These are phyloP conservation scores for Leishmania mexicana DNA, from an alignment of 208 protist species.

Conservation along the genomic window DNA sequence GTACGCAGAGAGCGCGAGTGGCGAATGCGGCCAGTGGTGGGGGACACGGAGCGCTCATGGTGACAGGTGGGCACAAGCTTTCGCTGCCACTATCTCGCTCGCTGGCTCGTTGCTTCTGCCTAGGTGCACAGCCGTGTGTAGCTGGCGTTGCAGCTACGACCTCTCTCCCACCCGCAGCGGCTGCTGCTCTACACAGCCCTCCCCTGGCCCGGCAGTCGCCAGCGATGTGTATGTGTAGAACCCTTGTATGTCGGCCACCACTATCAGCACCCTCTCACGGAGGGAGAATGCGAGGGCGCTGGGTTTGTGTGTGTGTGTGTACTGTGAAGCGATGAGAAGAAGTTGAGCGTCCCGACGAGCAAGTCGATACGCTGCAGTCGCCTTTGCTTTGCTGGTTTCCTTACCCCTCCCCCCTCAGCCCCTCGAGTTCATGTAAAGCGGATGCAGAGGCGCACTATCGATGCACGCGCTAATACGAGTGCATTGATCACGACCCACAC, in stretches of 20 bases:
- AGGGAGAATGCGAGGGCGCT: neutral
- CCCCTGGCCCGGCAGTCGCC: neutral
- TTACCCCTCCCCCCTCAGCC: neutral
- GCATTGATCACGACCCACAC: neutral
- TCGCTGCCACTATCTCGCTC: neutral
- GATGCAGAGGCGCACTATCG: neutral
- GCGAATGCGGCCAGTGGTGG: neutral
- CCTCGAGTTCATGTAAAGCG: neutral
- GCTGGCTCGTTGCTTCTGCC: slow-evolving; percentile 6
- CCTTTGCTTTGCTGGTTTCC: neutral
- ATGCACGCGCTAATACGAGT: neutral
- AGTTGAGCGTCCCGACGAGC: neutral
- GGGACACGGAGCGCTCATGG: neutral
- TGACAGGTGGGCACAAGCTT: neutral
- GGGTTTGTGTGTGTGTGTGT: neutral
- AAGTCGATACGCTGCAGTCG: neutral
- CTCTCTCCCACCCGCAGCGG: neutral
- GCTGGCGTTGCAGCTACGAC: neutral
- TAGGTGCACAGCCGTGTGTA: neutral
- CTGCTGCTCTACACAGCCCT: neutral
- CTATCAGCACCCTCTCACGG: neutral
- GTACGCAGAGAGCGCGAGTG: neutral
- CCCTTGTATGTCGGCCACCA: neutral
- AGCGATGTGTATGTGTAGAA: neutral
- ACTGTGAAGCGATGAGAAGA: neutral